phyloP scores from a whole-genome alignment of 495 filamentous ascomycete species.

The Penicillium antarcticum region DNA sequence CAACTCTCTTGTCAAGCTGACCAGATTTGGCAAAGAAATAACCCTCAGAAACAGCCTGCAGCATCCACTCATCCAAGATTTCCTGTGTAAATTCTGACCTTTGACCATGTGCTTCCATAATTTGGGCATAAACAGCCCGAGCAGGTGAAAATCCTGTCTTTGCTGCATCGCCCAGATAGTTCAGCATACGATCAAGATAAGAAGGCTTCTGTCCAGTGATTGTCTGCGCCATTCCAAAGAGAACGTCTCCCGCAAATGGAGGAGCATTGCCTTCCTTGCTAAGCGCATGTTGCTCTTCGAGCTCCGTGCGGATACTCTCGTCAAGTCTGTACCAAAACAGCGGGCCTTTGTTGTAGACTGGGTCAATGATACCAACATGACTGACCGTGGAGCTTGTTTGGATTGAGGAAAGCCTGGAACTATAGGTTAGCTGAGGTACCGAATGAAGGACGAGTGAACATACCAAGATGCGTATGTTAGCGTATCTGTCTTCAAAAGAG shows the following conservation, averaged over 20 bases:
- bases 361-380: slow-evolving; percentile 15
- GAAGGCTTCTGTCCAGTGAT: slow-evolving; percentile 17
- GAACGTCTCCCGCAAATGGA: slow-evolving; percentile 12
- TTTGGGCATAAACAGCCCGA: slow-evolving; percentile 13
- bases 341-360: slow-evolving; percentile 21
- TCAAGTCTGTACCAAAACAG: slow-evolving; percentile 21
- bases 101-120: slow-evolving; percentile 11
- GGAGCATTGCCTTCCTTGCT: slow-evolving; percentile 6
- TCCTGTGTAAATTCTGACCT: slow-evolving; percentile 2
- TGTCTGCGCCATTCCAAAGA: slow-evolving; percentile 20
- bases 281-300: slow-evolving; percentile 14
- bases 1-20: background rate
- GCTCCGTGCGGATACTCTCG: slow-evolving; percentile 12
- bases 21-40: slow-evolving; percentile 8
- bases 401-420: slow-evolving; percentile 5
- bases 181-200: slow-evolving; percentile 17
- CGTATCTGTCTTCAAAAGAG: slow-evolving; percentile 10
- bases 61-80: slow-evolving; percentile 8
- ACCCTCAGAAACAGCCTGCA: slow-evolving; percentile 16
- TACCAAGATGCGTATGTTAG: slow-evolving; percentile 19
- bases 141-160: slow-evolving; percentile 14
- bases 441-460: background rate
- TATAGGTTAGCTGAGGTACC: background rate
- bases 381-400: background rate
- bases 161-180: slow-evolving; percentile 13